phyloP scores from a whole-genome alignment of 306 rosid species.

The Dalbergia cultrata region DNA sequence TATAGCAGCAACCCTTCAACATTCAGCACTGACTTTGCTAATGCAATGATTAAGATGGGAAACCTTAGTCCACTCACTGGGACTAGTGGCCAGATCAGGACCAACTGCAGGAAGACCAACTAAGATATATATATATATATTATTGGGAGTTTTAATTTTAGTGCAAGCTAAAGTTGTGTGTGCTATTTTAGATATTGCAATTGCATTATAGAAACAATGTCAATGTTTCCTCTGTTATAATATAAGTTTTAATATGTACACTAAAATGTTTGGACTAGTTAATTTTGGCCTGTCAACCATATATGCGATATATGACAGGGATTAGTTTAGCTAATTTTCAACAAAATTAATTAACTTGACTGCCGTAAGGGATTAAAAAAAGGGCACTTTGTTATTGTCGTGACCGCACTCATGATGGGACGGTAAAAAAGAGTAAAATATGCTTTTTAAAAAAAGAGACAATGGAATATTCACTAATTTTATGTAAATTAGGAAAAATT shows the following conservation, averaged over 20 bases:
- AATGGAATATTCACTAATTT: too few species aligned
- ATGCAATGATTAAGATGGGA: constrained; percentile 72
- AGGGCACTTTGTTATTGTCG: too few species aligned
- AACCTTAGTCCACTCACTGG: constrained; percentile 72
- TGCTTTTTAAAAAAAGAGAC: too few species aligned
- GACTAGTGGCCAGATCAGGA: constrained; percentile 65
- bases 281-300: background rate
- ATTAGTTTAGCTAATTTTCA: too few species aligned
- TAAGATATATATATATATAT: background rate
- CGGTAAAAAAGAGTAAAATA: too few species aligned
- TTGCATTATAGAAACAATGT: background rate
- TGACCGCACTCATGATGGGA: too few species aligned
- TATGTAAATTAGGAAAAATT: too few species aligned
- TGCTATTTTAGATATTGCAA: background rate
- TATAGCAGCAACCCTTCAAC: constrained; percentile 45
- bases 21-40: constrained; percentile 63
- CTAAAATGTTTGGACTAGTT: background rate
- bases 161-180: background rate
- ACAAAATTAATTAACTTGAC: too few species aligned
- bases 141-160: too few species aligned
- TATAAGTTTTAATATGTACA: background rate
- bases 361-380: too few species aligned
- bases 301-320: too few species aligned
- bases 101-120: constrained; percentile 59
- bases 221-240: background rate